These are phyloP conservation scores for Fragosphaeria purpurea DNA, from an alignment of 2,329 filamentous ascomycete genomes.

Conservation along the genomic window DNA sequence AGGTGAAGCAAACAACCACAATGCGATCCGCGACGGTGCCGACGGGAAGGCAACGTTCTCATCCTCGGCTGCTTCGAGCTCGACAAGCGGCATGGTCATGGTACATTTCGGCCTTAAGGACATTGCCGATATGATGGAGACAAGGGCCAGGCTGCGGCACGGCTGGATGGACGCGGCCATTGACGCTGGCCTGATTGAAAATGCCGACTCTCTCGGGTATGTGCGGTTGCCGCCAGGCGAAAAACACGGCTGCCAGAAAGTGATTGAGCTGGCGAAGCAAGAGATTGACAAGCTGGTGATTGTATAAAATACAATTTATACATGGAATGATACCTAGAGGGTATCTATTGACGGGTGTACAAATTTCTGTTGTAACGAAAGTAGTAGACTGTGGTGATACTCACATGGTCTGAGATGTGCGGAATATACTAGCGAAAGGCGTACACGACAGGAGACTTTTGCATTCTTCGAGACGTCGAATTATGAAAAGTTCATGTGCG, in stretches of 20 bases:
- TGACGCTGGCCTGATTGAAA: constrained; percentile 24
- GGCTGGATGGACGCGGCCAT: constrained; percentile 36
- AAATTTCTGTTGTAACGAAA: too few species aligned
- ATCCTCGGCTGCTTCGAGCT: background rate
- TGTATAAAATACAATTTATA: constrained; percentile 6
- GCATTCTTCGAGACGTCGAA: too few species aligned
- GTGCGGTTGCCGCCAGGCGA: constrained; percentile 25
- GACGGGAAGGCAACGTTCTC: too few species aligned
- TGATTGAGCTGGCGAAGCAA: constrained; percentile 43
- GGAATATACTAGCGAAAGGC: too few species aligned
- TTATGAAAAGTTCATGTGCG: too few species aligned
- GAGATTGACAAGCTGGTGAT: constrained; percentile 47
- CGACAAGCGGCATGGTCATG: constrained; percentile 9
- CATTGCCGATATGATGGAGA: constrained; percentile 43
- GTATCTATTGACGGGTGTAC: background rate
- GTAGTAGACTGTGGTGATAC: too few species aligned
- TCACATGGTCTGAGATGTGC: too few species aligned
- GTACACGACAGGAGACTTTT: too few species aligned
- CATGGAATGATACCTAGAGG: background rate
- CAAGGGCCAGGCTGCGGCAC: constrained; percentile 38
- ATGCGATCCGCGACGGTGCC: too few species aligned
- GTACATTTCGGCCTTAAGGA: constrained; percentile 43
- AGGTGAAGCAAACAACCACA: background rate
- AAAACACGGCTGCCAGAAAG: constrained; percentile 35
- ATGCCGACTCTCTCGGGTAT: constrained; percentile 16